These are phyloP conservation scores for Kwoniella shivajii DNA, from an alignment of 1,284 basidiomycete species.

Conservation along the genomic window DNA sequence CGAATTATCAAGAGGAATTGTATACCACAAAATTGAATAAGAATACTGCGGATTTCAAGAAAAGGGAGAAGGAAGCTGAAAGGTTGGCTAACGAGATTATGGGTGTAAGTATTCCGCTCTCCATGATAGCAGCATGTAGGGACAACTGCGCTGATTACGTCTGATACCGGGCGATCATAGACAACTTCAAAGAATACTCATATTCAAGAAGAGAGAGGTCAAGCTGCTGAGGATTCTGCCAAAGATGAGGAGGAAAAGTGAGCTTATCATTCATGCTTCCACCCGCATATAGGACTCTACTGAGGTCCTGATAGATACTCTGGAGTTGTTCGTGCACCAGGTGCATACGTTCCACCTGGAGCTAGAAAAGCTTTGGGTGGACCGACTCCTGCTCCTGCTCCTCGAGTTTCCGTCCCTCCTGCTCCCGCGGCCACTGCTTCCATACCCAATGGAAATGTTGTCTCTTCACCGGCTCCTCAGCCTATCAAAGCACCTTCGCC, in stretches of 20 bases:
- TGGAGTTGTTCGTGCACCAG: conserved; percentile 82
- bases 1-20: conserved; percentile 87
- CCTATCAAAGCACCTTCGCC: conserved; percentile 13
- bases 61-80: conserved; percentile 83
- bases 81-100: conserved; percentile 89
- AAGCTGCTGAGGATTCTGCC: conserved; percentile 65
- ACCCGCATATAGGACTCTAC: no score
- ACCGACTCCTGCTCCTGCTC: conserved; percentile 6
- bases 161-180: conserved; percentile 43
- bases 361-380: conserved; percentile 60
- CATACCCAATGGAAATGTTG: conserved; percentile 19
- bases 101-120: conserved; percentile 60
- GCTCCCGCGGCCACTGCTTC: conserved; percentile 5
- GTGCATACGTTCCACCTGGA: conserved; percentile 90
- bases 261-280: no score
- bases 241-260: conserved; percentile 94
- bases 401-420: conserved; percentile 10
- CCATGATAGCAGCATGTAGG: neutral
- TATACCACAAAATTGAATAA: conserved; percentile 96
- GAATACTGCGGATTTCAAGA: conserved; percentile 73
- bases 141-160: neutral
- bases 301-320: conserved; percentile 67
- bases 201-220: conserved; percentile 84
- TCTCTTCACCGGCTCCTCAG: conserved; percentile 14
- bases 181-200: conserved; percentile 72